phyloP scores from a whole-genome alignment of 305 asterid species.

The Nicotiana rustica region DNA sequence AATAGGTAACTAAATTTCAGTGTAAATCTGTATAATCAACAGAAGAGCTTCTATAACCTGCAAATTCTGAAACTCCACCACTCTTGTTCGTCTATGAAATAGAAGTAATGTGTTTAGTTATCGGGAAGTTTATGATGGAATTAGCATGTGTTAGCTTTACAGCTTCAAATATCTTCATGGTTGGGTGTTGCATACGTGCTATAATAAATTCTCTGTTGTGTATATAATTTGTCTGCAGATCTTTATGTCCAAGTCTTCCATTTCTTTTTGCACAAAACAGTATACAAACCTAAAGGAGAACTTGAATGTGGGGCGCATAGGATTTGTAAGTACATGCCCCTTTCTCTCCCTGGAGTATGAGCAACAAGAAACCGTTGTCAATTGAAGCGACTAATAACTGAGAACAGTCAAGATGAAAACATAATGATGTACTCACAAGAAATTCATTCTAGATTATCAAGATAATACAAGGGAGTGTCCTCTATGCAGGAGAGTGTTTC shows the following conservation, averaged over 20 bases:
- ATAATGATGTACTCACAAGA: slow-evolving; percentile 28
- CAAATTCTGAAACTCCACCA: slow-evolving; percentile 53
- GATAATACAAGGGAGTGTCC: slow-evolving; percentile 34
- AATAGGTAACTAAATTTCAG: not conserved
- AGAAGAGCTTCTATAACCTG: not conserved
- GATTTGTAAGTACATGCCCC: not conserved
- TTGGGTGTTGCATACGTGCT: not conserved
- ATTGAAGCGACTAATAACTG: not conserved
- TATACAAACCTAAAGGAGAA: not conserved
- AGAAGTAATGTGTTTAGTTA: not conserved
- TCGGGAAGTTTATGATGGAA: slow-evolving; percentile 7
- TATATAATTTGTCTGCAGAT: not conserved
- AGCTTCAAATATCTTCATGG: slow-evolving; percentile 16
- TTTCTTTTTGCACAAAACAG: not conserved
- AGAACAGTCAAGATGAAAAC: not conserved
- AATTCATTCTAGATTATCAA: slow-evolving; percentile 30
- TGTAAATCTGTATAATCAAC: not conserved
- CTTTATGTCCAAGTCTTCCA: not conserved
- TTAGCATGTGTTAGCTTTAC: not conserved
- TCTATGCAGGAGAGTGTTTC: slow-evolving; percentile 31
- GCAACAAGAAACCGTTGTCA: not conserved
- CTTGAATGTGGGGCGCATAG: not conserved
- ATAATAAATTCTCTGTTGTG: not conserved
- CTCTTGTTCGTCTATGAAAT: not conserved
- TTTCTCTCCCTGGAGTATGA: not conserved